Percentiles rank a stretch among this genome's conserved stretches.
phyloP scores from a whole-genome alignment of 495 filamentous ascomycete species.

The Alectoria sarmentosa region DNA sequence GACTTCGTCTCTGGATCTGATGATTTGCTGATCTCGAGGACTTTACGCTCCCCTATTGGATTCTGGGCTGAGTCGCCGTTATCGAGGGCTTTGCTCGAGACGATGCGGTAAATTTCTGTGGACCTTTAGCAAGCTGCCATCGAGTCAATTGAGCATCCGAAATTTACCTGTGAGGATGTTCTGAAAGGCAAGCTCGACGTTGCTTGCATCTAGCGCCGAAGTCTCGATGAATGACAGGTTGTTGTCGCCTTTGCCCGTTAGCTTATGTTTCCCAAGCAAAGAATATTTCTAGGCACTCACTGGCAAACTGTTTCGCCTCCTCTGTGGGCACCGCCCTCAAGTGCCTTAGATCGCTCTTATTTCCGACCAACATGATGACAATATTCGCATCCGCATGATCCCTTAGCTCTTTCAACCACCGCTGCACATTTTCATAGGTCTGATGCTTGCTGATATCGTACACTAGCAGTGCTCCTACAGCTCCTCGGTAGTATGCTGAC shows the following conservation, averaged over 20 bases:
- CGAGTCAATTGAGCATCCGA: background rate
- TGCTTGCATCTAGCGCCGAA: constrained; percentile 96
- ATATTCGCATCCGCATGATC: constrained; percentile 99
- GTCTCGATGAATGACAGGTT: constrained; percentile 98
- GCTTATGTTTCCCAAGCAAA: background rate
- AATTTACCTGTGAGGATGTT: constrained; percentile 92
- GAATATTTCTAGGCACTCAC: constrained; percentile 46
- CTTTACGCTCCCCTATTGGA: constrained; percentile 59
- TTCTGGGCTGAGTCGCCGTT: constrained; percentile 68
- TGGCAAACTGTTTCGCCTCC: constrained; percentile 96
- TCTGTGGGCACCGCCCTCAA: constrained; percentile 96
- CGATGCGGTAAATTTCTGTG: constrained; percentile 98
- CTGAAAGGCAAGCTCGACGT: constrained; percentile 99
- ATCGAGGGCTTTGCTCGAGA: constrained; percentile 94
- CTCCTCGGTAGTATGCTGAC: constrained; percentile 96
- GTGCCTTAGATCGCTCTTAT: constrained; percentile 99
- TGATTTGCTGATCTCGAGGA: constrained; percentile 74
- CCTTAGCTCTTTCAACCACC: constrained; percentile 98
- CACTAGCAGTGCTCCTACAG: constrained; percentile 93
- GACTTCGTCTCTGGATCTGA: constrained; percentile 69
- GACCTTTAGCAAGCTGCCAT: constrained; percentile 3
- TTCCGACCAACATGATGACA: constrained; percentile 99
- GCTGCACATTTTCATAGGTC: constrained; percentile 97
- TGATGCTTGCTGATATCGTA: constrained; percentile 99
- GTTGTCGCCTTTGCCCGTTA: constrained; percentile 66